Evolutionary conservation across 2,329 filamentous ascomycete genomes (phyloP).

Genomic region (Elsinoe necatrix): DNA sequence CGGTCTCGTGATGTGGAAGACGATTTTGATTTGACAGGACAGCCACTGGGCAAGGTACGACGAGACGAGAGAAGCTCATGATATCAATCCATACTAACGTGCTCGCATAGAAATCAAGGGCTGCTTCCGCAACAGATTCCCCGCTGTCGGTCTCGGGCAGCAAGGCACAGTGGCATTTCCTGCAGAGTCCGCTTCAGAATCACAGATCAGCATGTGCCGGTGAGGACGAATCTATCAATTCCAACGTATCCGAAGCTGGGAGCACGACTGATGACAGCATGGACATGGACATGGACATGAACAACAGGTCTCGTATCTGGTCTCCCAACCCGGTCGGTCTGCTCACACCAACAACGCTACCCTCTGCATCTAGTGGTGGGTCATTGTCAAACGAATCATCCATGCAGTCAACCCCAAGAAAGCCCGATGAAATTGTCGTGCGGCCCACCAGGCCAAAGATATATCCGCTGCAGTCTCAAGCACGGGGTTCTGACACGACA

Average conservation of each 20-base stretch:
- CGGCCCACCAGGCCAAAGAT: conserved; percentile 2
- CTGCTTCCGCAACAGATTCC: not conserved
- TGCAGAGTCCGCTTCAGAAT: not conserved
- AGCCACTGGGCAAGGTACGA: conserved; percentile 9
- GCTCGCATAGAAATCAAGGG: conserved; percentile 2
- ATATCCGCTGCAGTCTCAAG: conserved; percentile 7
- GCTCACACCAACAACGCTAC: conserved; percentile 12
- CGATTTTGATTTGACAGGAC: conserved; percentile 7
- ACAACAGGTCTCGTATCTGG: not conserved
- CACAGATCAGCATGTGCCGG: not conserved
- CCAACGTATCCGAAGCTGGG: conserved; percentile 14
- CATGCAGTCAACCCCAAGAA: not conserved
- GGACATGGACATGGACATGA: conserved; percentile 14
- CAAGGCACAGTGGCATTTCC: conserved; percentile 8
- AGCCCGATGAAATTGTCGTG: not conserved
- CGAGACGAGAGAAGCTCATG: too few relatives aligned
- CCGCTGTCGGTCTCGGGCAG: not conserved
- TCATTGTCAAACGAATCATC: not conserved
- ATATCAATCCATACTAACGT: not conserved
- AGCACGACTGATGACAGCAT: conserved; percentile 18
- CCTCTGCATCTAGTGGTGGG: not conserved
- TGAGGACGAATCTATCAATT: conserved; percentile 10
- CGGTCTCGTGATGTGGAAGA: conserved; percentile 14
- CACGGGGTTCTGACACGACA: not conserved
- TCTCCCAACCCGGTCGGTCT: conserved; percentile 14